Evolutionary conservation across 148 eudicot species (phyloP).

Genomic region (Amaranthus palmeri): DNA sequence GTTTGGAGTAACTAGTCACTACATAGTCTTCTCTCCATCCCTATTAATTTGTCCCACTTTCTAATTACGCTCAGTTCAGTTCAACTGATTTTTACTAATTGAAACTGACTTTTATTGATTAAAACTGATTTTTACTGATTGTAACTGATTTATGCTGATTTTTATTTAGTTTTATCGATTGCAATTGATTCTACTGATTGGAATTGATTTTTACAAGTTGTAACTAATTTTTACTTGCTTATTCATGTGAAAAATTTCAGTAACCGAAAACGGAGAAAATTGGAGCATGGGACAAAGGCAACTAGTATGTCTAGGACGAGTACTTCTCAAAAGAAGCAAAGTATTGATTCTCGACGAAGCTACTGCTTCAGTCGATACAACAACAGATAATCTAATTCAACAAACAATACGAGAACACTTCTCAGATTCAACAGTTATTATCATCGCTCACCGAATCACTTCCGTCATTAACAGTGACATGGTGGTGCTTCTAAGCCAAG

Average conservation of each 20-base stretch:
- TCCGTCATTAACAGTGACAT: constrained; percentile 70
- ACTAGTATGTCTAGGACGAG: constrained; percentile 47
- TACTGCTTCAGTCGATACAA: constrained; percentile 45
- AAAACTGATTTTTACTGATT: not conserved
- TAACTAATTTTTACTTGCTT: too few relatives aligned
- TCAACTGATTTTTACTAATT: too few relatives aligned
- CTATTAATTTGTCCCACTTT: too few relatives aligned
- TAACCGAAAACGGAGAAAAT: constrained; percentile 46
- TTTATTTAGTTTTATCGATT: not conserved
- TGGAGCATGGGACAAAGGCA: constrained; percentile 59
- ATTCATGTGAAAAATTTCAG: constrained; percentile 18
- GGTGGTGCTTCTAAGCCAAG: constrained; percentile 53
- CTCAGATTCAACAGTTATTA: constrained; percentile 36
- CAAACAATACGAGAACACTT: constrained; percentile 35
- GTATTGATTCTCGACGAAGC: constrained; percentile 42
- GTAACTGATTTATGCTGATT: too few relatives aligned
- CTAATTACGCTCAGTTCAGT: too few relatives aligned
- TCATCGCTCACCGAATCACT: constrained; percentile 43
- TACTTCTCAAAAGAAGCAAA: constrained; percentile 42
- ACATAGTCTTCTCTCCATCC: too few relatives aligned
- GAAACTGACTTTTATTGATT: not conserved
- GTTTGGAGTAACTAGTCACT: too few relatives aligned
- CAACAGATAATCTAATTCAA: constrained; percentile 38
- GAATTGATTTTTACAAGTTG: not conserved
- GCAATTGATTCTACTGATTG: not conserved